These are phyloP conservation scores for Akanthomyces uredinophilus DNA, from an alignment of 2,329 filamentous ascomycete species.

Conservation along the genomic window DNA sequence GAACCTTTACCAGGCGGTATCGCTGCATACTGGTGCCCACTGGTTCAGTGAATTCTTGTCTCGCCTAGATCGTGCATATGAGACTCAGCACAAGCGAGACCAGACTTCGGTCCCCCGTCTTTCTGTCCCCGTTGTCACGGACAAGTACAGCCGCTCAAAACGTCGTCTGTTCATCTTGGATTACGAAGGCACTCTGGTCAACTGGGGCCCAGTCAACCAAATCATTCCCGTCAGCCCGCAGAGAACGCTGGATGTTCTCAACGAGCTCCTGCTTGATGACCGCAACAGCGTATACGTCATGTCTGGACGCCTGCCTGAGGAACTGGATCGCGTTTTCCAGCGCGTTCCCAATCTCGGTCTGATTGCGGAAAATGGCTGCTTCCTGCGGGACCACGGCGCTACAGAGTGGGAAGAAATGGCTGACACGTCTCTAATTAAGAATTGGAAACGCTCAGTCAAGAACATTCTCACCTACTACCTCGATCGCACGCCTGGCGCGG, in stretches of 20 bases:
- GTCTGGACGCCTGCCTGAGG: conserved; percentile 81
- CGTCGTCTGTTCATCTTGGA: conserved; percentile 83
- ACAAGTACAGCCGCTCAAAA: conserved; percentile 60
- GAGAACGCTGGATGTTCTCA: conserved; percentile 76
- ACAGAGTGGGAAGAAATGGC: conserved; percentile 74
- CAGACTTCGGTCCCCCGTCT: conserved; percentile 83
- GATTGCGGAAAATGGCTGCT: conserved; percentile 93
- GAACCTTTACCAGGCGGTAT: conserved; percentile 66
- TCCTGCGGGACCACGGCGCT: conserved; percentile 66
- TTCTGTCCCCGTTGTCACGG: conserved; percentile 58
- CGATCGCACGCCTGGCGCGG: conserved; percentile 81
- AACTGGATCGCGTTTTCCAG: conserved; percentile 81
- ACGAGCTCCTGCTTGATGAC: conserved; percentile 73
- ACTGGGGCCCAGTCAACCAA: conserved; percentile 76
- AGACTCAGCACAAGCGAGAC: conserved; percentile 79
- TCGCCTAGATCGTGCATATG: conserved; percentile 68
- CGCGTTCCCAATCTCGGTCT: conserved; percentile 78
- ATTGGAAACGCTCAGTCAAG: conserved; percentile 81
- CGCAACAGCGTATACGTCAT: conserved; percentile 89
- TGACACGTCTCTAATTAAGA: conserved; percentile 61
- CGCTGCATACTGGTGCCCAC: conserved; percentile 74
- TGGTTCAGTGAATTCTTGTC: conserved; percentile 78
- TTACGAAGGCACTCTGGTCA: conserved; percentile 88
- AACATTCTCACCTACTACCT: conserved; percentile 84
- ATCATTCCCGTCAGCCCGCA: conserved; percentile 82